Base-by-base conservation (phyloP, 768 basidiomycete genomes). In the Sarcodon aspratus region DNA sequence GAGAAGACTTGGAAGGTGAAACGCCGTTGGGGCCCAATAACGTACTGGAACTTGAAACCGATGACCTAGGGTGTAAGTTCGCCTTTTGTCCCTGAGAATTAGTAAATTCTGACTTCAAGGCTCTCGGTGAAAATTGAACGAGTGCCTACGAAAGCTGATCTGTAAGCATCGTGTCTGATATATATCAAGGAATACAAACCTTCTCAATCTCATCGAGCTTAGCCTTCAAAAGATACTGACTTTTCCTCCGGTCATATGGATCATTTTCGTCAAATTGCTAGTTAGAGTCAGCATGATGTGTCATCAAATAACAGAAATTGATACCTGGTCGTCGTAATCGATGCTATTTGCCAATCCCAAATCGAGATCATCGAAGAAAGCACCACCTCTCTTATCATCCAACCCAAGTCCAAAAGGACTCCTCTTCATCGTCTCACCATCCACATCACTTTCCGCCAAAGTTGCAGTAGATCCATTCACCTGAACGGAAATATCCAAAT, bases 181-280 rank as follows among this genome's bases (percentile, higher is more conserved):
- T 37, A 50, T 43, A 38, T 36, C 36, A 27, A 37, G 57, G 57
- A 7, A 52, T 9, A 70, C 55, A 32, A 44, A 74, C 85, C 71
- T 74, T 74, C 59, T 91, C 87, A 44, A 91, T 83, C 62, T 84
- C 82, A 59, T 91, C 88, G 18, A 91, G 66, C 60, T 83, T 76
- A 13, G 80, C 79, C 55, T 72, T 79, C 79, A 90, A 78, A 38
- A 82, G 64, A 54, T 79, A 74, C 55, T 89, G 87, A 60, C 85
- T 89, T 58, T 74, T 76, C 37, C 85, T 74, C 50, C 76, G 74
- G 63, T 87, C 86, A 57, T 86, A 71, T 40, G 82, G 81, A 56
- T 87, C 86, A 54, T 78, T 68, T 42, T 78, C 75, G 51, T 85
- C 82, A 55, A 74, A 81, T 82, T 86, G 55, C 7, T 33, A 44